A percentile compares a stretch with the other conserved stretches of the same genome.
Conservation (phyloP, 2,329 filamentous ascomycete species). For the Hortaea werneckii region DNA sequence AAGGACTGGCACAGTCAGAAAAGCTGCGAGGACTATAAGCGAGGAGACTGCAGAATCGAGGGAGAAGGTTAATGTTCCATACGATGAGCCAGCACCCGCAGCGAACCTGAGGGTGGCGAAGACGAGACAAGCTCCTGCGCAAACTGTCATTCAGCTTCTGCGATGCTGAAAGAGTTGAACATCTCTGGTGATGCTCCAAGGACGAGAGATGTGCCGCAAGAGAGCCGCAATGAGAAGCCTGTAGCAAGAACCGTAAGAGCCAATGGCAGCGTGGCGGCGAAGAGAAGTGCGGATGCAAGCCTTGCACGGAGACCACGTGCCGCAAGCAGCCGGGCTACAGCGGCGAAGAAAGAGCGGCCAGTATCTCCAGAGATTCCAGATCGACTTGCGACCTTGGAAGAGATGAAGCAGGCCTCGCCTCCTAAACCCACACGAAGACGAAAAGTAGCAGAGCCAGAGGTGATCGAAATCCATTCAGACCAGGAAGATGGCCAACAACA, state of each 20-base stretch:
- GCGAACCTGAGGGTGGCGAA: conserved; percentile 14
- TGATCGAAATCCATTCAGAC: conserved; percentile 28
- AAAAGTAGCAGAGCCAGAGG: conserved; percentile 18
- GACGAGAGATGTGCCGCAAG: conserved; percentile 13
- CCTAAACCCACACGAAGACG: conserved; percentile 15
- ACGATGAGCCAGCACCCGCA: conserved; percentile 11
- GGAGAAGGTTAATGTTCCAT: conserved; percentile 14
- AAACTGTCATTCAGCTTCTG: conserved; percentile 6
- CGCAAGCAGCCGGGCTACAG: conserved; percentile 6
- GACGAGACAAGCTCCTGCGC: conserved; percentile 9
- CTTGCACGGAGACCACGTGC: conserved; percentile 26
- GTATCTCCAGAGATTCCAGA: conserved; percentile 17
- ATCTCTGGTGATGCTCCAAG: conserved; percentile 1
- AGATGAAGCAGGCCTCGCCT: conserved; percentile 20
- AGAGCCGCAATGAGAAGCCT: conserved; percentile 13
- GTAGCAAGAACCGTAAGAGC: conserved; percentile 8
- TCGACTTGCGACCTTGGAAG: conserved; percentile 23
- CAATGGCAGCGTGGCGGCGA: conserved; percentile 8
- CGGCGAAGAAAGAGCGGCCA: conserved; percentile 9
- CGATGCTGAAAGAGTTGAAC: conserved; percentile 13
- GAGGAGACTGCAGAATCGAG: conserved; percentile 22
- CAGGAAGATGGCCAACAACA: conserved; percentile 13
- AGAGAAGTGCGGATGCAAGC: conserved; percentile 26
- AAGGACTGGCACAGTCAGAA: conserved; percentile 18
- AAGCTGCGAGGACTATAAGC: conserved; percentile 23